Evolutionary conservation across 1,284 basidiomycete genomes (phyloP), one percentile per base, ranked within the genome.

Genomic region (Rhodotorula sp.): DNA sequence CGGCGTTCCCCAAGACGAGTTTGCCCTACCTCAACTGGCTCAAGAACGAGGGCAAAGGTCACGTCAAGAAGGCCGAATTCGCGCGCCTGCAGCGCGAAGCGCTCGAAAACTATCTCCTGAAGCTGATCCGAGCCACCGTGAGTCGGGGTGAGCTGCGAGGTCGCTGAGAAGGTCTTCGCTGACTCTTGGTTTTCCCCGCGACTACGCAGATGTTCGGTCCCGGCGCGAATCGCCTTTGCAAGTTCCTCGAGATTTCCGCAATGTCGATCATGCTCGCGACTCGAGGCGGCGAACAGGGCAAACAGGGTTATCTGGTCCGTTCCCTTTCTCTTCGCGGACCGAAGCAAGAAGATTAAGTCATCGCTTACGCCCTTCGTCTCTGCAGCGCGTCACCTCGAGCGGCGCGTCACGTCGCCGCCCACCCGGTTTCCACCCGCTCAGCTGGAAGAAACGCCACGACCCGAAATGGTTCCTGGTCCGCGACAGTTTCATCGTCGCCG

Each of bases 171-270:
- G 12, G 39, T 43, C 20, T 31, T 15, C n/a, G 58, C 7, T 16
- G 14, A 20, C n/a, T 52, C 71, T 70, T 66, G 46, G 39, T 73
- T 21, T 21, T n/a, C 60, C 31, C 34, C 26, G 16, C 39, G 39
- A 8, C 20, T 3, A 8, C n/a, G 64, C 76, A 97, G 92, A 97
- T 98, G 91, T 98, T 98, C 83, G 91, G 94, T 78, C 92, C 96
- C 1, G 89, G 94, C 58, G 89, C 93, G 1, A 99, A 98, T 79
- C 88, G 95, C 34, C 83, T 99, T 0, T 90, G 91, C 71, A 89
- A 89, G n/a, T 99, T 99, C 83, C 87, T 99, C 67, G 97, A 99
- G 81, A 87, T 99, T 61, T 95, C 92, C 61, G 90, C 94, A 0
- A 84, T 99, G 43, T 95, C 91, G 3, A 88, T 98, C 66, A 83